phyloP scores from a whole-genome alignment of 441 rosid species.

The Euphorbia celastroides region DNA sequence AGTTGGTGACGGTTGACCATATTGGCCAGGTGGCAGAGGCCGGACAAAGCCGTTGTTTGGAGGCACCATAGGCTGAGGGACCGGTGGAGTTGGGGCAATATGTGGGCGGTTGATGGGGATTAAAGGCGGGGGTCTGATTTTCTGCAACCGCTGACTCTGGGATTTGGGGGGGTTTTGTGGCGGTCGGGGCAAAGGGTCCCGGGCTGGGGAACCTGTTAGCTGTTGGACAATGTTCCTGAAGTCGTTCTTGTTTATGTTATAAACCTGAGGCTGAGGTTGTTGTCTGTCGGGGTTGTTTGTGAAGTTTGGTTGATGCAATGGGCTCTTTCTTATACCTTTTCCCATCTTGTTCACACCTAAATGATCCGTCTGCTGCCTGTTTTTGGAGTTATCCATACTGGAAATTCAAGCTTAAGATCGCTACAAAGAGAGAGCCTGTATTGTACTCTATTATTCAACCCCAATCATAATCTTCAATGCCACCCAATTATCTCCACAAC shows the following conservation, averaged over 20 bases:
- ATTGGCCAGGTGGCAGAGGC: conserved; percentile 40
- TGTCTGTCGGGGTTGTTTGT: conserved; percentile 51
- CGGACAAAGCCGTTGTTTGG: conserved; percentile 33
- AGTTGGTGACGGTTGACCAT: conserved; percentile 32
- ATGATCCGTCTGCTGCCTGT: conserved; percentile 57
- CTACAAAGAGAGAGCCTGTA: background rate
- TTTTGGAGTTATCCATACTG: conserved; percentile 68
- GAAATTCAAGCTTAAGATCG: conserved; percentile 18
- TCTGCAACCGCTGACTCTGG: conserved; percentile 59
- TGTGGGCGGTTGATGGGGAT: conserved; percentile 57
- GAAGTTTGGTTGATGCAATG: conserved; percentile 67
- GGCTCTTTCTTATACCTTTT: conserved; percentile 75
- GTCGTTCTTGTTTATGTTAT: conserved; percentile 89
- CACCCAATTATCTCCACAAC: conserved; percentile 3
- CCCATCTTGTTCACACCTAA: conserved; percentile 81
- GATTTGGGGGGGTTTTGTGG: conserved; percentile 71
- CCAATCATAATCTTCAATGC: conserved; percentile 14
- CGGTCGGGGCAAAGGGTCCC: conserved; percentile 59
- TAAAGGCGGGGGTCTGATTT: conserved; percentile 78
- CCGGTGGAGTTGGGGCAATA: conserved; percentile 35
- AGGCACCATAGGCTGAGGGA: conserved; percentile 28
- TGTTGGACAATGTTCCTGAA: conserved; percentile 85
- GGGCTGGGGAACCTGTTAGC: conserved; percentile 80
- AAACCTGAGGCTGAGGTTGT: conserved; percentile 88
- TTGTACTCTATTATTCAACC: background rate